These are phyloP conservation scores for Sextonia rubra DNA, from an alignment of 164 flowering plant species.

Conservation along the genomic window DNA sequence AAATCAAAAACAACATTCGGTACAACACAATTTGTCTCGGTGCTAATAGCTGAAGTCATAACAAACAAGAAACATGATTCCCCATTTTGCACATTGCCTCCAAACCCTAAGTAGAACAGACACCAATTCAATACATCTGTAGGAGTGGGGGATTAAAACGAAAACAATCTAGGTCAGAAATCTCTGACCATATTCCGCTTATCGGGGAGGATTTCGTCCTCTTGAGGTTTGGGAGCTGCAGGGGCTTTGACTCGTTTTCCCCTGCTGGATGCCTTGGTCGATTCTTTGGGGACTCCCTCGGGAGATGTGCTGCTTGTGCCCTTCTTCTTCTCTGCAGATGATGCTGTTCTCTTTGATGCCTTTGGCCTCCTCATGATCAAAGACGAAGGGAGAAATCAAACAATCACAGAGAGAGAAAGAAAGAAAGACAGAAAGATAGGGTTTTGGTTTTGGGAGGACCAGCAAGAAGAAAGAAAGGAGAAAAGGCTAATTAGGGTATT, in stretches of 20 bases:
- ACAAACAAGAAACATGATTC: too few relatives aligned
- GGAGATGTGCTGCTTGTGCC: not conserved
- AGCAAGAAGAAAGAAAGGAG: not conserved
- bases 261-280: slow-evolving; percentile 25
- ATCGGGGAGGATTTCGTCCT: slow-evolving; percentile 59
- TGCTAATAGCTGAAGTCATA: too few relatives aligned
- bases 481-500: not conserved
- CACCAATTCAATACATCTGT: not conserved
- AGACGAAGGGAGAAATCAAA: not conserved
- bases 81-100: too few relatives aligned
- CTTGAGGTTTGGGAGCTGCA: slow-evolving; percentile 31
- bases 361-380: slow-evolving; percentile 1
- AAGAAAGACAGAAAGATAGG: not conserved
- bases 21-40: too few relatives aligned
- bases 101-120: too few relatives aligned
- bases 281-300: slow-evolving; percentile 7
- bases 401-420: not conserved
- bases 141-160: not conserved
- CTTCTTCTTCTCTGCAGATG: not conserved
- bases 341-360: not conserved
- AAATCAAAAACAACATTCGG: too few relatives aligned
- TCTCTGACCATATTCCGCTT: slow-evolving; percentile 69
- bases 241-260: slow-evolving; percentile 49
- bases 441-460: not conserved
- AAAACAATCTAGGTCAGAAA: not conserved